Evolutionary conservation across 306 rosid genomes (phyloP).

Genomic region (Glycine soja): DNA sequence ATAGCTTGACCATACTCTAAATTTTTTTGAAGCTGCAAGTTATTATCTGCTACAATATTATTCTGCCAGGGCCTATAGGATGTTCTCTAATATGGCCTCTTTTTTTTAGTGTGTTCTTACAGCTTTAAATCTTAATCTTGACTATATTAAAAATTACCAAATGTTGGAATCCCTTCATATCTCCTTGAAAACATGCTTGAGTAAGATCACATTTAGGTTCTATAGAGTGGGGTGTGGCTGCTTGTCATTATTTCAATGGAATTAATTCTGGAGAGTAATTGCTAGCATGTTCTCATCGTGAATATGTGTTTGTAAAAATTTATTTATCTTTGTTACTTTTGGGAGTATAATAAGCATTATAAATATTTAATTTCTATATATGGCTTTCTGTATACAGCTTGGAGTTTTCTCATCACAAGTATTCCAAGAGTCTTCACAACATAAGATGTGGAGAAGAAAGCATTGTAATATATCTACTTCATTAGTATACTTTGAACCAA

Average conservation of each 20-base stretch:
- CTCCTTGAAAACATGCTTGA: constrained; percentile 7
- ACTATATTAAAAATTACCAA: background rate
- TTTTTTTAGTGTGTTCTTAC: background rate
- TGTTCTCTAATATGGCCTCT: background rate
- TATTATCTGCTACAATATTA: constrained; percentile 16
- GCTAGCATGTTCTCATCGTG: constrained; percentile 12
- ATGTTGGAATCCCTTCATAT: constrained; percentile 27
- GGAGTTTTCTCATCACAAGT: constrained; percentile 99
- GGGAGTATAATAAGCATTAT: constrained; percentile 31
- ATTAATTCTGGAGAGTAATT: constrained; percentile 29
- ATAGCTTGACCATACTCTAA: constrained; percentile 18
- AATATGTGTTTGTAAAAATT: constrained; percentile 20
- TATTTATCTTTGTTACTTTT: background rate
- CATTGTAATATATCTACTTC: constrained; percentile 66
- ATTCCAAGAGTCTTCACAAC: constrained; percentile 92
- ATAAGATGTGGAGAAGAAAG: constrained; percentile 84
- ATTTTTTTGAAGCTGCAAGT: constrained; percentile 23
- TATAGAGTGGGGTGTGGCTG: background rate
- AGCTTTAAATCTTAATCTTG: constrained; percentile 9
- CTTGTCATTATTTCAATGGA: background rate
- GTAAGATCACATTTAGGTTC: constrained; percentile 1
- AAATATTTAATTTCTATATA: constrained; percentile 49
- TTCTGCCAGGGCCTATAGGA: background rate
- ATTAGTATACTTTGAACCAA: constrained; percentile 33
- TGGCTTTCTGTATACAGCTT: constrained; percentile 73